These are phyloP conservation scores for Geotrichum carabidarum DNA, from an alignment of 1,139 yeast species.

Conservation along the genomic window DNA sequence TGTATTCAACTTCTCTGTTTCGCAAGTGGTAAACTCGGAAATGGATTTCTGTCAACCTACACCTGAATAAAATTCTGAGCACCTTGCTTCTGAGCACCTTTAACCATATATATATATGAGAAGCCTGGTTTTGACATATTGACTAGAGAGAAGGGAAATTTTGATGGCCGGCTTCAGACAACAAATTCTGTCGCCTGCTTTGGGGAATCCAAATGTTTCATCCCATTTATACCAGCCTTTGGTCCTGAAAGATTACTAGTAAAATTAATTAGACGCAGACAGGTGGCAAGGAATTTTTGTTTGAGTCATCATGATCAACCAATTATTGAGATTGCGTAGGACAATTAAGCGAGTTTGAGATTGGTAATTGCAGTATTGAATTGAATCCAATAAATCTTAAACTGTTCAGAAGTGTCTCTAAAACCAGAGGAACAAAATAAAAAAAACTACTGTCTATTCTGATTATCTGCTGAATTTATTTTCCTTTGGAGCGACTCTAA, in stretches of 20 bases:
- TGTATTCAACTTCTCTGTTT: too few species aligned
- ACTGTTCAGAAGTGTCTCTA: too few species aligned
- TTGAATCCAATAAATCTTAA: constrained; percentile 30
- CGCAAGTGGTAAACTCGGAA: too few species aligned
- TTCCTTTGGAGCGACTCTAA: constrained; percentile 41
- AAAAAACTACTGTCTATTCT: too few species aligned
- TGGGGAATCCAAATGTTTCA: constrained; percentile 84
- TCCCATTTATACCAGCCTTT: constrained; percentile 87
- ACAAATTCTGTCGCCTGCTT: constrained; percentile 62
- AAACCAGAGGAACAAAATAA: too few species aligned
- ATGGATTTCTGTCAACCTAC: too few species aligned
- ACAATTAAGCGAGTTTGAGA: constrained; percentile 70
- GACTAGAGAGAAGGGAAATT: too few species aligned
- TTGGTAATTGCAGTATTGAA: constrained; percentile 55
- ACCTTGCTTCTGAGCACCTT: too few species aligned
- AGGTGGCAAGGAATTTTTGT: constrained; percentile 45
- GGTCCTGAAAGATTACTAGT: too few species aligned
- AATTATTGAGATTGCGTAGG: constrained; percentile 59
- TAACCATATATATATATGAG: too few species aligned
- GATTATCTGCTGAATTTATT: constrained; percentile 33
- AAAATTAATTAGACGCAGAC: constrained; percentile 41
- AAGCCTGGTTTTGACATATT: too few species aligned
- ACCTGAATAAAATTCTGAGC: too few species aligned
- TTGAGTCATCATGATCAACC: constrained; percentile 45
- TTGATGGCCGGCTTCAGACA: constrained; percentile 64